Conservation (phyloP, 1,139 yeast species). For the Pichia sp. region DNA sequence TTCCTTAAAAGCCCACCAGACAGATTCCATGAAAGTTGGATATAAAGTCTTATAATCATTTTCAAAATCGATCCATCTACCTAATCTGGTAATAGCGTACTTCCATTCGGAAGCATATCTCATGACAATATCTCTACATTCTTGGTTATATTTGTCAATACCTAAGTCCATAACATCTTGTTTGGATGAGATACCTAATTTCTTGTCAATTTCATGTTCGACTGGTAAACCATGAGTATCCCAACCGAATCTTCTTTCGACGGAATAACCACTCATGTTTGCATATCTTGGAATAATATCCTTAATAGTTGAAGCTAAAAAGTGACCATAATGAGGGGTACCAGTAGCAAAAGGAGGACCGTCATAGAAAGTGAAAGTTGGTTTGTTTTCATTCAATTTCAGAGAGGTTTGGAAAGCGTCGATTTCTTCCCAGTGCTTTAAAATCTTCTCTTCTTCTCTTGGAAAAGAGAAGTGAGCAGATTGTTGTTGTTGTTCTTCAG, state of each 20-base stretch:
- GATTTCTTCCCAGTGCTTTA: conserved; percentile 77
- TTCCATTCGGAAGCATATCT: conserved; percentile 95
- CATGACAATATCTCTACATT: conserved; percentile 96
- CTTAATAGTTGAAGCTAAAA: conserved; percentile 91
- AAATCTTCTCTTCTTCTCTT: conserved; percentile 77
- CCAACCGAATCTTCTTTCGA: conserved; percentile 98
- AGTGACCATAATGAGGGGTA: conserved; percentile 97
- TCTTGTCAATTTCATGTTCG: conserved; percentile 98
- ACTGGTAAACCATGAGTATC: conserved; percentile 99
- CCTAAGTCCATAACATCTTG: conserved; percentile 93
- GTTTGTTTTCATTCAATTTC: conserved; percentile 76
- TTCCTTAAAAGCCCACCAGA: conserved; percentile 98
- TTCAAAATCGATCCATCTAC: conserved; percentile 99
- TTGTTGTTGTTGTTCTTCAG: conserved; percentile 23
- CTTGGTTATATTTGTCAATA: conserved; percentile 85
- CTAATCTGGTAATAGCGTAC: conserved; percentile 83
- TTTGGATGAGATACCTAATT: conserved; percentile 85
- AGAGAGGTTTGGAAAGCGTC: conserved; percentile 88
- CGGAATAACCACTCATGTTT: conserved; percentile 93
- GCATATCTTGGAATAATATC: conserved; percentile 98
- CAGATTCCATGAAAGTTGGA: conserved; percentile 95
- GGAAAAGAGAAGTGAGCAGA: conserved; percentile 54
- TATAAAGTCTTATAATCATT: conserved; percentile 96
- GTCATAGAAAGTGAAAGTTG: conserved; percentile 89
- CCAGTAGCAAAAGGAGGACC: conserved; percentile 99